Evolutionary conservation across 345 rosid genomes (phyloP).

Genomic region (Moricandia moricandioides): DNA sequence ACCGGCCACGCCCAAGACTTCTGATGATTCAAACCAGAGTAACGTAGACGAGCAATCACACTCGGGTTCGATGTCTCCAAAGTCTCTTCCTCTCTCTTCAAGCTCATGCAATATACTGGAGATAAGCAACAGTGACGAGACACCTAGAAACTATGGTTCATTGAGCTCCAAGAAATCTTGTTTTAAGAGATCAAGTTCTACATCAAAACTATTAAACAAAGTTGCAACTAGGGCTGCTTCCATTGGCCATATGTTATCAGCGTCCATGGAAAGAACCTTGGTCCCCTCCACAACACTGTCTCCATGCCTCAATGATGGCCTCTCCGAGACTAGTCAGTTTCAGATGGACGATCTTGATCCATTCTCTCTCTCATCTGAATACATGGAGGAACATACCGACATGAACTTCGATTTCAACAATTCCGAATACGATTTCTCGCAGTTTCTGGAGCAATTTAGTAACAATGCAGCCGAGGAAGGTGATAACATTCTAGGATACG

Average conservation of each 20-base stretch:
- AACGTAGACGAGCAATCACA: constrained; percentile 10
- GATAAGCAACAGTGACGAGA: constrained; percentile 7
- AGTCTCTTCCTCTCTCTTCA: constrained; percentile 11
- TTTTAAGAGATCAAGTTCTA: constrained; percentile 11
- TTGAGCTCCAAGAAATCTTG: constrained; percentile 22
- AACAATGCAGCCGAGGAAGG: constrained; percentile 15
- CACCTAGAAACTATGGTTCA: constrained; percentile 9
- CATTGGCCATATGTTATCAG: constrained; percentile 22
- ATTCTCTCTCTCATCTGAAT: constrained; percentile 14
- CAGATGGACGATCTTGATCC: constrained; percentile 21
- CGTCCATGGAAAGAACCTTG: constrained; percentile 32
- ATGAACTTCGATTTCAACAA: constrained; percentile 11
- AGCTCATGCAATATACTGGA: constrained; percentile 1
- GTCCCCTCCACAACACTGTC: constrained; percentile 3
- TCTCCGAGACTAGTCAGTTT: constrained; percentile 4
- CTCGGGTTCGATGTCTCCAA: constrained; percentile 19
- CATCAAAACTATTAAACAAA: constrained; percentile 32
- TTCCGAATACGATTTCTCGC: constrained; percentile 21
- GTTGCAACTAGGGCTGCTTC: constrained; percentile 35
- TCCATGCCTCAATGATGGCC: constrained; percentile 9
- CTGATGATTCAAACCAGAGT: constrained; percentile 3
- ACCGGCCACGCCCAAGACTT: background rate
- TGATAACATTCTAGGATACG: constrained; percentile 5
- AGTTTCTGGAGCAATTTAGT: constrained; percentile 21
- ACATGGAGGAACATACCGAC: background rate